Base-by-base conservation (phyloP, 768 basidiomycete species). In the Lentinula boryana region DNA sequence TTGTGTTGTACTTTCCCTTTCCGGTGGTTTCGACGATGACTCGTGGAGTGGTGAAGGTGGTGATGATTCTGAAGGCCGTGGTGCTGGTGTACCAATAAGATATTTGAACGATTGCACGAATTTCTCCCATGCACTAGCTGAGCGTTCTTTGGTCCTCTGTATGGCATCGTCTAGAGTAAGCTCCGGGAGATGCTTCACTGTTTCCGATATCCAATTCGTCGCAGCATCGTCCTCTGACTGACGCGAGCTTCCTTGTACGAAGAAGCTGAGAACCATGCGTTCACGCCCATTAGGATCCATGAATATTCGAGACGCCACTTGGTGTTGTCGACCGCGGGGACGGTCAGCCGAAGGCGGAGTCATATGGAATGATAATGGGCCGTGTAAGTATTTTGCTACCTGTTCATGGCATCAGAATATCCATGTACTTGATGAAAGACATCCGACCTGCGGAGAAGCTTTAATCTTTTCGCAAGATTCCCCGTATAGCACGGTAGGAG, bases 221-320 rank as follows among this genome's bases (percentile, higher is more conserved):
- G 75, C 65, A 13, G 74, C 70, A 32, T 84, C 80, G 21, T 83
- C 5, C 5, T 51, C 79, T 5, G 74, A 68, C 21, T 56, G 67
- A 2, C 70, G 58, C 6, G 63, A 60, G 15, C 78, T 78, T 40
- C 85, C 86, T 75, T 90, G 82, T 31, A 93, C 79, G 65, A 87
- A 94, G 73, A 94, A 94, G 48, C 87, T 87, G 69, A 94, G 79
- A 33, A 91, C 79, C 84, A 94, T 86, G 65, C 93, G 92, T 69
- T 93, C 91, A 44, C 85, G 82, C 1, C 92, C 92, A 9, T 81
- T 68, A 10, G 85, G 73, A 69, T 94, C 92, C 27, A 89, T 74
- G 61, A 84, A 84, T 63, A 92, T 80, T 62, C 91, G 87, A 18
- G 91, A 92, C 7, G 84, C 84, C 48, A 93, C 88, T 73, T 89